Evolutionary conservation across 73 alveolate species (phyloP), one percentile per base, ranked within the genome.

Genomic region (Stentor roeselii): DNA sequence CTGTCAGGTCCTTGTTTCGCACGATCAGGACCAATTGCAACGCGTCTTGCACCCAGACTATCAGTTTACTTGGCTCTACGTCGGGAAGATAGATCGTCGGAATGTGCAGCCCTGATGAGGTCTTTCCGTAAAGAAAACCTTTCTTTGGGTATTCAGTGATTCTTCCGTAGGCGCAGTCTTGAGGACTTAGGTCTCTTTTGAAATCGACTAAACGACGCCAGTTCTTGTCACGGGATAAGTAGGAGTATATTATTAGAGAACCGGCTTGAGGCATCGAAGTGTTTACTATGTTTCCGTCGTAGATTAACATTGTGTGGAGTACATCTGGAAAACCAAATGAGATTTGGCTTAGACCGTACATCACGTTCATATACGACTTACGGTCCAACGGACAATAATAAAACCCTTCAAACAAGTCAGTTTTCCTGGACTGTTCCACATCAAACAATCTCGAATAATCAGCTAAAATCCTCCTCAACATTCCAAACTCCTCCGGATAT

Each of bases 331-430:
- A 34, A 1, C 42, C 41, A 1, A 32, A 67, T 21, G 41, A 21
- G 27, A 67, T 21, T 67, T 67, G 80, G 2, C 41, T 67, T 1
- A 67, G 80, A 21, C n/a, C n/a, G 34, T 21, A 67, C 37, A 67
- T 32, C 1, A 67, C 80, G 34, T 21, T 21, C 80, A 67, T 67
- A 67, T 67, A 67, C 37, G 37, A 21, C 80, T 67, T 67, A 21
- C 80, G 37, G 41, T 67, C 80, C 34, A 67, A 67, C 11, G 80
- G 80, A 34, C 80, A 67, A 34, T 67, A 67, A 30, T n/a, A n/a
- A 67, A 67, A 67, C 37, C 80, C 80, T 67, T 67, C 80, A 67
- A 67, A 67, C 34, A 32, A 32, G 37, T 67, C 80, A 21, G n/a
- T 32, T 32, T 34, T 67, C 34, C 27, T 67, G 14, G 80, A 34